Percentiles rank a stretch among this genome's conserved stretches.
Evolutionary conservation across 1,139 yeast species (phyloP).

Genomic region (Kodamaea alishanica): DNA sequence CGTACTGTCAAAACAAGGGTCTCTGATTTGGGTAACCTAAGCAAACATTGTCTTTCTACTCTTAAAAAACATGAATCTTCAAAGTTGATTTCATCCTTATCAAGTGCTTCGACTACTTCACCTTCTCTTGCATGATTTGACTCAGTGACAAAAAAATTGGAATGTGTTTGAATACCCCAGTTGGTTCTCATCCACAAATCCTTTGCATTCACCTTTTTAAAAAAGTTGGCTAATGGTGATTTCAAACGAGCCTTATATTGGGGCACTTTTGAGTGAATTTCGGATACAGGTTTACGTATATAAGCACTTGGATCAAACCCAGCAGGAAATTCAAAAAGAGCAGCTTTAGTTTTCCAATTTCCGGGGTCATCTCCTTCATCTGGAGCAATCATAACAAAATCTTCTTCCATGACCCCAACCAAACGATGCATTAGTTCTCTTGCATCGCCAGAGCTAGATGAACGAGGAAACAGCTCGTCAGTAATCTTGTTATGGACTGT

Average conservation of each 20-base stretch:
- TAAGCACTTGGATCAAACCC: conserved; percentile 41
- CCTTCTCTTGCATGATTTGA: conserved; percentile 36
- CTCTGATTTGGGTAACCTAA: conserved; percentile 37
- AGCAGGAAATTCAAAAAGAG: conserved; percentile 40
- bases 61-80: conserved; percentile 35
- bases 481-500: conserved; percentile 27
- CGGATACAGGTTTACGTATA: conserved; percentile 35
- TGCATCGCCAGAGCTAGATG: conserved; percentile 11
- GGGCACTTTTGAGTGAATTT: conserved; percentile 42
- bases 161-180: conserved; percentile 42
- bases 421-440: conserved; percentile 21
- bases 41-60: conserved; percentile 40
- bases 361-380: conserved; percentile 27
- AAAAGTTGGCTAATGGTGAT: conserved; percentile 37
- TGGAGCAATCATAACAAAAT: conserved; percentile 33
- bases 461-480: conserved; percentile 23
- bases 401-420: conserved; percentile 39
- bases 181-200: conserved; percentile 42
- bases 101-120: conserved; percentile 21
- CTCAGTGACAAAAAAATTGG: conserved; percentile 24
- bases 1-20: conserved; percentile 41
- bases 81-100: conserved; percentile 31
- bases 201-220: conserved; percentile 32
- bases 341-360: conserved; percentile 36
- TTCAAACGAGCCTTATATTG: conserved; percentile 33